phyloP scores from a whole-genome alignment of 2,329 filamentous ascomycete species.

The Cladosporium sp. region DNA sequence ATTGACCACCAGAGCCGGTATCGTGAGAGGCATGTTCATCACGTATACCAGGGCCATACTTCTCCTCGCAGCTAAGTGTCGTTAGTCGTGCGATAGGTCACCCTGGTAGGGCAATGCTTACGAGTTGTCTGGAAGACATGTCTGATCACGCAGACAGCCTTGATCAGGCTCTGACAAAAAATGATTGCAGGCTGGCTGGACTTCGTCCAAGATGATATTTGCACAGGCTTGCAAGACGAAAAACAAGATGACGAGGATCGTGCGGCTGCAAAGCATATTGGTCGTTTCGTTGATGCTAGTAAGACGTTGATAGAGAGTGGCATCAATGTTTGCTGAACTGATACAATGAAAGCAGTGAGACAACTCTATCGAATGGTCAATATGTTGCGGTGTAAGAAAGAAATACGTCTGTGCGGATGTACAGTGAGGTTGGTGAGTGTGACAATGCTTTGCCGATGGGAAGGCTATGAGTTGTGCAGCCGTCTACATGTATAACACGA shows the following conservation, averaged over 20 bases:
- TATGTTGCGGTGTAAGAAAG: neutral
- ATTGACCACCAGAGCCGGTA: neutral
- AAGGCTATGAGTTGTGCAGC: neutral
- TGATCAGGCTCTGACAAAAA: slow-evolving; percentile 21
- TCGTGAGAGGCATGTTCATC: neutral
- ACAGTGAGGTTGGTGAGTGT: neutral
- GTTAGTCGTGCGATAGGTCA: neutral
- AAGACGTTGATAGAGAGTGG: neutral
- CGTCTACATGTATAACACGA: neutral
- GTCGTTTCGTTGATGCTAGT: neutral
- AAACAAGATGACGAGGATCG: neutral
- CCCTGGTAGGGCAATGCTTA: slow-evolving; percentile 25
- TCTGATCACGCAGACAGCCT: slow-evolving; percentile 41
- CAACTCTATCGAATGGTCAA: neutral
- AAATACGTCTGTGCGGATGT: neutral
- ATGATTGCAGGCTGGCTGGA: slow-evolving; percentile 46
- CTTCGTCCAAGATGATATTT: slow-evolving; percentile 52
- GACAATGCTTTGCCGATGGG: neutral
- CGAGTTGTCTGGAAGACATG: slow-evolving; percentile 39
- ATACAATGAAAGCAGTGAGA: neutral
- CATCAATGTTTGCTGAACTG: neutral
- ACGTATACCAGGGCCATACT: neutral
- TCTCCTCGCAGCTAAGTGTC: neutral
- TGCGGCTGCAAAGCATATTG: neutral
- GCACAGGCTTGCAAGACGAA: slow-evolving; percentile 28